phyloP scores from a whole-genome alignment of 2,329 filamentous ascomycete genomes.

The Leptodontidium sp. region DNA sequence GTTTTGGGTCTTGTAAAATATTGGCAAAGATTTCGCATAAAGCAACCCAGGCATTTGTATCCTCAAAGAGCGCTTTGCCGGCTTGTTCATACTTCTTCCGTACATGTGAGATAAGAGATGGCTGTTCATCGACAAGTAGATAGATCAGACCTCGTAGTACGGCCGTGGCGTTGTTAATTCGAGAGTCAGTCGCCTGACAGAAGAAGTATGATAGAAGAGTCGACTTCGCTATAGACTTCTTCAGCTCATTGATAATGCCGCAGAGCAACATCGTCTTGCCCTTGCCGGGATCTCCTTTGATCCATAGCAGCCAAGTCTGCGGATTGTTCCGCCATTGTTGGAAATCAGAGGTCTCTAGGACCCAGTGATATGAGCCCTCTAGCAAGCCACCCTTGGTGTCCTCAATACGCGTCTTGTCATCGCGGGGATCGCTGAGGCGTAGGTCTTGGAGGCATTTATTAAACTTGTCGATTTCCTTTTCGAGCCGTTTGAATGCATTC shows the following conservation, averaged over 20 bases:
- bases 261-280: no score
- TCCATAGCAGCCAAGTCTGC: slow-evolving; percentile 17
- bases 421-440: slow-evolving; percentile 20
- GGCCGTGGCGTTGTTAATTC: slow-evolving; percentile 50
- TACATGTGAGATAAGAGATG: slow-evolving; percentile 48
- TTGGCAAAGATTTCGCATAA: slow-evolving; percentile 50
- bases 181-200: slow-evolving; percentile 51
- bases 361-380: slow-evolving; percentile 23
- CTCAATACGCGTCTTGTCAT: neutral
- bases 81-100: slow-evolving; percentile 46
- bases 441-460: slow-evolving; percentile 25
- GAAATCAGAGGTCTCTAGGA: slow-evolving; percentile 26
- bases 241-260: slow-evolving; percentile 18
- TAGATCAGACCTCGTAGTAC: slow-evolving; percentile 55
- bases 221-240: slow-evolving; percentile 18
- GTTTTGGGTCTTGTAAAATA: slow-evolving; percentile 50
- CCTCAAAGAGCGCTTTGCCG: slow-evolving; percentile 52
- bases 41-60: slow-evolving; percentile 48
- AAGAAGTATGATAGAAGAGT: slow-evolving; percentile 50
- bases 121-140: slow-evolving; percentile 49
- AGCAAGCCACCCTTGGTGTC: slow-evolving; percentile 34
- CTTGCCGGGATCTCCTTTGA: no score
- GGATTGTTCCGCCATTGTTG: slow-evolving; percentile 23
- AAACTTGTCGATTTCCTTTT: slow-evolving; percentile 49
- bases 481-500: slow-evolving; percentile 17